These are phyloP conservation scores for Dentipellis fragilis DNA, from an alignment of 768 basidiomycete genomes.

Conservation along the genomic window DNA sequence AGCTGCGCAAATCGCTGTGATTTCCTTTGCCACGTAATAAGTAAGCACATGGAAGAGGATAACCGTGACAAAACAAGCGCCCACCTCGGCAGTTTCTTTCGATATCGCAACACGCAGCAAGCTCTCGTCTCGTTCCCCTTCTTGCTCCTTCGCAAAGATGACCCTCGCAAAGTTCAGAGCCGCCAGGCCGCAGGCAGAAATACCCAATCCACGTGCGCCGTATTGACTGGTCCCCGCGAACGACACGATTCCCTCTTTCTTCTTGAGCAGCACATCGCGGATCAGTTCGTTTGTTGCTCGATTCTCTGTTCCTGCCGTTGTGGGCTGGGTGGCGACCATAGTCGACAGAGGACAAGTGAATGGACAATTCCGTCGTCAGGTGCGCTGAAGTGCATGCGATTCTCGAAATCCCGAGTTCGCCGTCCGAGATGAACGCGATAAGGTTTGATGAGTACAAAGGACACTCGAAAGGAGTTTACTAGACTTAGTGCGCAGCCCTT, in stretches of 20 bases:
- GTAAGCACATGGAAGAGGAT: neutral
- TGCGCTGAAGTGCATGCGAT: no score
- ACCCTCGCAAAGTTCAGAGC: conserved; percentile 54
- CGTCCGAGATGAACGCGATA: no score
- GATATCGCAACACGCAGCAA: conserved; percentile 26
- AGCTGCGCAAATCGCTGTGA: conserved; percentile 42
- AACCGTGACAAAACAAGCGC: neutral
- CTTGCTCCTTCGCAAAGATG: conserved; percentile 29
- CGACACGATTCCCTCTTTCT: conserved; percentile 27
- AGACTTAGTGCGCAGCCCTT: no score
- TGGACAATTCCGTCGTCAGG: no score
- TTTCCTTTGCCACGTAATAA: conserved; percentile 29
- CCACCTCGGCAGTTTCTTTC: conserved; percentile 28
- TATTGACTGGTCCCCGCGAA: conserved; percentile 51
- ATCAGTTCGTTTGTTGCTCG: neutral
- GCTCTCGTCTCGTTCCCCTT: conserved; percentile 18
- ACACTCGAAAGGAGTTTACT: no score
- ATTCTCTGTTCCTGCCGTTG: no score
- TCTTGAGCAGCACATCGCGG: neutral
- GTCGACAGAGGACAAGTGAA: no score
- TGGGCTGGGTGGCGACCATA: no score
- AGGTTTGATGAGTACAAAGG: no score
- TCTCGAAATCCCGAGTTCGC: no score
- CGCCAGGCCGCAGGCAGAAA: conserved; percentile 57
- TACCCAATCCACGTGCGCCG: conserved; percentile 22